Base-by-base conservation (phyloP, 2,329 filamentous ascomycete genomes). In the Fusarium euwallaceae region DNA sequence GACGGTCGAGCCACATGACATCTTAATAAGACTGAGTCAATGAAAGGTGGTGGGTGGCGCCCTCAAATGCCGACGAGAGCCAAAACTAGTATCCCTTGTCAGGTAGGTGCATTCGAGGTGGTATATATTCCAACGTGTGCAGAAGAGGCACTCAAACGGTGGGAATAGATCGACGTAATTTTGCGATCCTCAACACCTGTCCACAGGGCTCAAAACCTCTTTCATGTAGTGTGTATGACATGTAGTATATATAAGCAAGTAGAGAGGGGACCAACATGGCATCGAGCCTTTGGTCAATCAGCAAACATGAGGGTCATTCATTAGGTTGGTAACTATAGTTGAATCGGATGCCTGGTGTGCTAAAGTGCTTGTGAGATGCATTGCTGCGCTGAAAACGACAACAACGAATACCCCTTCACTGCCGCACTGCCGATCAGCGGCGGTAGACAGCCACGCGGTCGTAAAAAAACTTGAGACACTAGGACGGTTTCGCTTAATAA, bases 241-340 rank as follows among this genome's bases (percentile, higher is more conserved):
- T 43, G 11, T 22, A 22, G 6, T 43, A 43, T 43, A 22, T 22
- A 43, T 2, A 43, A 14, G 3, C 41, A 14, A 14, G 41, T 22
- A 1, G 3, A 43, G n/a, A 4, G 3, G 6, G 3, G 4, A 3
- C n/a, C 12, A 20, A 12, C 12, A 8, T 20, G 3, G n/a, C 10
- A 20, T 8, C 2, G 6, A 43, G 12, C 39, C 39, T 20, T 22
- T 43, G n/a, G n/a, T 43, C 39, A 3, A 43, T 6, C n/a, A 14
- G 11, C 11, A 43, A 20, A 22, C 11, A 22, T 43, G n/a, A 43
- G 39, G 0, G 11, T 34, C 32, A 14, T 34, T 34, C 12, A 14
- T 4, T 34, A 14, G 39, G 39, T 4, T 8, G 1, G n/a, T 4
- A 14, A 43, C 6, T 12, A 11, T 12, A 11, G n/a, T 7, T 43